phyloP scores from a whole-genome alignment of 2,329 filamentous ascomycete genomes.

The Botrytis medusae region DNA sequence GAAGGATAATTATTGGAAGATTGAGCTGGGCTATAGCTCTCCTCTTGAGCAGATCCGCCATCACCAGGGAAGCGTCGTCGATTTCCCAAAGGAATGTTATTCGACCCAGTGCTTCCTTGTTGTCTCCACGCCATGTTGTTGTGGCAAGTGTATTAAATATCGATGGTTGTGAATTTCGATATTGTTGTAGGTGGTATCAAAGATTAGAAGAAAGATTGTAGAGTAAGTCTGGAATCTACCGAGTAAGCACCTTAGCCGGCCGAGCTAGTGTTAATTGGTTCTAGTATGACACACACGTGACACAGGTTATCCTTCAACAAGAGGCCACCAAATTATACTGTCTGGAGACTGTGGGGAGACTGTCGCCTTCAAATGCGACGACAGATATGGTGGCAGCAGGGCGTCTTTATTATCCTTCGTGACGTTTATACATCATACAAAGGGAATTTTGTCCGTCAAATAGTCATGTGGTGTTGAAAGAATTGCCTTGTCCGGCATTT shows the following conservation, averaged over 20 bases:
- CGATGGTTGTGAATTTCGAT: neutral
- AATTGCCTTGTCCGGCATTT: neutral
- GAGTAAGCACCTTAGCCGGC: neutral
- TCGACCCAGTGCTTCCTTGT: conserved; percentile 92
- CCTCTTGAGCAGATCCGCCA: conserved; percentile 40
- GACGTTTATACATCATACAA: neutral
- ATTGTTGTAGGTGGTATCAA: neutral
- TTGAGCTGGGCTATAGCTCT: conserved; percentile 34
- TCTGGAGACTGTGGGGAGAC: neutral
- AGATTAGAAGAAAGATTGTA: neutral
- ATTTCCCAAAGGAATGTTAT: conserved; percentile 93
- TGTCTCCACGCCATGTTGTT: conserved; percentile 64
- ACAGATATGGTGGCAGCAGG: neutral
- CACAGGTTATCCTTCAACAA: accelerated
- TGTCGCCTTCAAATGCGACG: neutral
- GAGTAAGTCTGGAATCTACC: conserved; percentile 2
- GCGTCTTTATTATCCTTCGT: neutral
- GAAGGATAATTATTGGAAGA: conserved; percentile 23
- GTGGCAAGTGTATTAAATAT: conserved; percentile 2
- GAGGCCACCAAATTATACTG: neutral
- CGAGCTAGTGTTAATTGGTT: neutral
- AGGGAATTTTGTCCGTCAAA: neutral
- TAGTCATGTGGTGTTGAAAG: neutral
- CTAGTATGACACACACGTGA: neutral
- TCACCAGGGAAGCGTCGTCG: conserved; percentile 75